These are phyloP conservation scores for Mucor piriformis DNA, from an alignment of 371 early-diverging fungal genomes.

Conservation along the genomic window DNA sequence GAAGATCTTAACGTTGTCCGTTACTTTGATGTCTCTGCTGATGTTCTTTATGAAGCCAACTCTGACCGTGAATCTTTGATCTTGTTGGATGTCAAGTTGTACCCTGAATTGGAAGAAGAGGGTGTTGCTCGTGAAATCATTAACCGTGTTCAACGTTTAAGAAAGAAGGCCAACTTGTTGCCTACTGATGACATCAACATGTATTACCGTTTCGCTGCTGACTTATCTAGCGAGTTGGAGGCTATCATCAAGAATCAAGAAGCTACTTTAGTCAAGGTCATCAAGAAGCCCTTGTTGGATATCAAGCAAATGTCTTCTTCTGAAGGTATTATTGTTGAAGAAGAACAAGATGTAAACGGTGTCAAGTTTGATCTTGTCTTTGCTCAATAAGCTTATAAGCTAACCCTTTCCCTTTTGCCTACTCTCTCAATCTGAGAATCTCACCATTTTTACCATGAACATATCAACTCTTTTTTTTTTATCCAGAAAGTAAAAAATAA, in stretches of 20 bases:
- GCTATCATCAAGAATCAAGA: constrained; percentile 72
- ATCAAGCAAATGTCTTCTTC: constrained; percentile 35
- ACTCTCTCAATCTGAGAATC: constrained; percentile 1
- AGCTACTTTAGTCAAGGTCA: constrained; percentile 69
- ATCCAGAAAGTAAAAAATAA: background rate
- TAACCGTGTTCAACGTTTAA: constrained; percentile 97
- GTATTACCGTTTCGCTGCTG: constrained; percentile 77
- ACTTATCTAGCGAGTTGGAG: constrained; percentile 68
- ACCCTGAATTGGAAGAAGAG: constrained; percentile 87
- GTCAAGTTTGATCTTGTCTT: constrained; percentile 45
- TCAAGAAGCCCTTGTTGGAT: constrained; percentile 69
- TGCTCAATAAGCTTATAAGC: constrained; percentile 26
- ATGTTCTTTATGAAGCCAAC: constrained; percentile 73
- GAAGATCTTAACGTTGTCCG: constrained; percentile 86
- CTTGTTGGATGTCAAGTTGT: constrained; percentile 85
- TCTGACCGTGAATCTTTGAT: constrained; percentile 87
- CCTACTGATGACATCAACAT: constrained; percentile 88
- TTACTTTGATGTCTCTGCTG: constrained; percentile 68
- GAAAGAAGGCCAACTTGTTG: constrained; percentile 90
- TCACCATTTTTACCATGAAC: too few species aligned
- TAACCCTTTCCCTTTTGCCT: background rate
- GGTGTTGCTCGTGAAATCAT: constrained; percentile 97
- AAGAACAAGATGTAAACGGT: constrained; percentile 75
- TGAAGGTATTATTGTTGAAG: constrained; percentile 64
- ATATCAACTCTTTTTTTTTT: background rate